Evolutionary conservation across 1,284 basidiomycete species (phyloP).

Genomic region (Jaminaea rosea): DNA sequence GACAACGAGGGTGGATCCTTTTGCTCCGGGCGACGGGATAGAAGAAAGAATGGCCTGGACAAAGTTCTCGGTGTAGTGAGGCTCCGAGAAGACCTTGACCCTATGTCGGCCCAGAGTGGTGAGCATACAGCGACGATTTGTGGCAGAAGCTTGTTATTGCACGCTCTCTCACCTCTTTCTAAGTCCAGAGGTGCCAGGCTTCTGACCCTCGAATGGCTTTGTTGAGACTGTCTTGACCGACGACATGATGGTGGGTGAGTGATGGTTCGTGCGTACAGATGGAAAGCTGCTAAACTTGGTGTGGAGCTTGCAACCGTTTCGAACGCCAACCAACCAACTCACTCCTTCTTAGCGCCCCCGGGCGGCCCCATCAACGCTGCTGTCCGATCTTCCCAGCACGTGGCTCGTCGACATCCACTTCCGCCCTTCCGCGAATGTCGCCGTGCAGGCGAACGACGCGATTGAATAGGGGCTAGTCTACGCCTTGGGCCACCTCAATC

Average conservation of each 20-base stretch:
- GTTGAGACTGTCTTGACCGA: conserved; percentile 34
- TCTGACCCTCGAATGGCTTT: conserved; percentile 45
- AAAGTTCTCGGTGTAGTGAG: conserved; percentile 99
- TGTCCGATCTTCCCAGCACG: too few relatives aligned
- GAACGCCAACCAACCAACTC: too few relatives aligned
- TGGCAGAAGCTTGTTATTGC: background rate
- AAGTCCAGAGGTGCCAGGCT: conserved; percentile 46
- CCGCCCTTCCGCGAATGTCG: too few relatives aligned
- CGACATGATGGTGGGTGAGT: conserved; percentile 13
- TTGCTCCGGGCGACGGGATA: conserved; percentile 61
- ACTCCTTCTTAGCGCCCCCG: too few relatives aligned
- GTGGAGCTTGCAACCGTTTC: too few relatives aligned
- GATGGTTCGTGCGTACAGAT: too few relatives aligned
- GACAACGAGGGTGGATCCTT: conserved; percentile 73
- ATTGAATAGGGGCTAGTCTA: too few relatives aligned
- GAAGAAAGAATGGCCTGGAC: conserved; percentile 88
- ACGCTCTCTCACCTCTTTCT: conserved; percentile 29
- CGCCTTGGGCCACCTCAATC: too few relatives aligned
- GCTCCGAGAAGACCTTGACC: conserved; percentile 47
- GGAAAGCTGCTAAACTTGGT: too few relatives aligned
- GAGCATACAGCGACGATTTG: background rate
- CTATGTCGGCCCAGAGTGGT: conserved; percentile 3
- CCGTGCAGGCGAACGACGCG: too few relatives aligned
- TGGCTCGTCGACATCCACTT: too few relatives aligned
- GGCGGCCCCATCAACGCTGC: too few relatives aligned